Evolutionary conservation across 2,329 filamentous ascomycete species (phyloP).

Genomic region (Hypoxylon sp.): DNA sequence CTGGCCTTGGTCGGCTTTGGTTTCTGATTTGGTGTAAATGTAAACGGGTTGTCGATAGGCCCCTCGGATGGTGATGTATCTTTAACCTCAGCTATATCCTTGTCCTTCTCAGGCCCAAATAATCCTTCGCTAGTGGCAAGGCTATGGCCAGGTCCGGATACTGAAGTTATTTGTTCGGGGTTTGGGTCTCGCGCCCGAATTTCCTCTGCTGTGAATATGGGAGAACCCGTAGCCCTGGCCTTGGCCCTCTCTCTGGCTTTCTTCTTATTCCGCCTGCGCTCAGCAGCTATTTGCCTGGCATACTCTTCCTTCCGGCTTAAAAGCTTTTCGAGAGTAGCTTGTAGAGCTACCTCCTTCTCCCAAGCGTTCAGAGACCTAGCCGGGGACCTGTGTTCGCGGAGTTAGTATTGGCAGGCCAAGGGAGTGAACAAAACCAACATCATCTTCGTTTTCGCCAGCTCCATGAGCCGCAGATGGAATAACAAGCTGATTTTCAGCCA

Average conservation of each 20-base stretch:
- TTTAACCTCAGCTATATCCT: neutral
- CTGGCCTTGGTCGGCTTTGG: conserved; percentile 9
- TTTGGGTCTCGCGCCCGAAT: conserved; percentile 3
- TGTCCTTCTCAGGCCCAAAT: neutral
- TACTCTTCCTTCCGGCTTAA: conserved; percentile 1
- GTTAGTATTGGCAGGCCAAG: neutral
- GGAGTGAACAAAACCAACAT: conserved; percentile 9
- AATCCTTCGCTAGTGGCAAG: neutral
- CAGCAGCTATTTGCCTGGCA: conserved; percentile 2
- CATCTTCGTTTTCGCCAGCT: conserved; percentile 31
- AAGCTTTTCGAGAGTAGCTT: conserved; percentile 23
- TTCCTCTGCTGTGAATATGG: conserved; percentile 1
- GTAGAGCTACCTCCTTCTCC: conserved; percentile 14
- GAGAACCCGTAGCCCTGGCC: neutral
- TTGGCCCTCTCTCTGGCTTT: neutral
- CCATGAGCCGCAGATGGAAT: conserved; percentile 25
- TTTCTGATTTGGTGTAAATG: neutral
- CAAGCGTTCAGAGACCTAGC: neutral
- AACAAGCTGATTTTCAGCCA: conserved; percentile 34
- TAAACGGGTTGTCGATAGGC: neutral
- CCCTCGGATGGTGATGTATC: neutral
- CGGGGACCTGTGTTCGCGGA: conserved; percentile 8
- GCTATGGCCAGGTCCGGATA: neutral
- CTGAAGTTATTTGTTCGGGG: neutral
- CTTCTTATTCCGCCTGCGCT: conserved; percentile 9